Evolutionary conservation across 257 asterid genomes (phyloP), one percentile per base, ranked within the genome.

Genomic region (Fraxinus anomala): DNA sequence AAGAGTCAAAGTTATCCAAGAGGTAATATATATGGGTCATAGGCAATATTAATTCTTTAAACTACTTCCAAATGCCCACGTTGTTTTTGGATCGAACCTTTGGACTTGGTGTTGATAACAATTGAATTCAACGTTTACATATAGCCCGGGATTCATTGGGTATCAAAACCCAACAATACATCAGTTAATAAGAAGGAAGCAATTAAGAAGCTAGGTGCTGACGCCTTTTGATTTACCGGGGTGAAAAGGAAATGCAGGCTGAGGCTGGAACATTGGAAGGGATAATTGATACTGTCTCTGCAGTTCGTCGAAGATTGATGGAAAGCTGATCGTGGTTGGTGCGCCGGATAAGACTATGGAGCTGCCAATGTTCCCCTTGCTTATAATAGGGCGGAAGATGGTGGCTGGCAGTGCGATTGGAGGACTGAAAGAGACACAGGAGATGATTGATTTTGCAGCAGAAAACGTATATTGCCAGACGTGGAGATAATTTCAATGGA

Each of bases 361-460:
- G 78, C 56, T 74, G 24, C 59, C 71, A 71, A 23, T 37, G 16
- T 74, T 74, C 56, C 31, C 78, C 3, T 1, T 19, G 1, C 24
- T 74, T 40, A 21, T 72, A 21, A 23, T 1, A 0, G 47, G 44
- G 12, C 51, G 81, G 49, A 70, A 71, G 76, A 39, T 71, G 49
- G 24, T 78, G 5, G 33, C 59, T 3, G 66, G 66, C 10, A 56
- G 66, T 26, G 1, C 21, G 28, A 56, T 56, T 14, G 66, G 66
- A 56, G 66, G 28, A n/a, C 10, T 31, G 34, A 31, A 31, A 31
- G 34, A 31, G 34, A 31, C 34, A 4, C 34, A 31, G 0, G 5
- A 31, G 80, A 83, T 86, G 89, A 81, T 86, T 13, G 89, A 83
- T 59, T 81, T 86, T 1, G 83, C 84, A 33, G 87, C 86, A 30